Conservation (phyloP, 2,329 filamentous ascomycete species). For the Sphaceloma murrayae region DNA sequence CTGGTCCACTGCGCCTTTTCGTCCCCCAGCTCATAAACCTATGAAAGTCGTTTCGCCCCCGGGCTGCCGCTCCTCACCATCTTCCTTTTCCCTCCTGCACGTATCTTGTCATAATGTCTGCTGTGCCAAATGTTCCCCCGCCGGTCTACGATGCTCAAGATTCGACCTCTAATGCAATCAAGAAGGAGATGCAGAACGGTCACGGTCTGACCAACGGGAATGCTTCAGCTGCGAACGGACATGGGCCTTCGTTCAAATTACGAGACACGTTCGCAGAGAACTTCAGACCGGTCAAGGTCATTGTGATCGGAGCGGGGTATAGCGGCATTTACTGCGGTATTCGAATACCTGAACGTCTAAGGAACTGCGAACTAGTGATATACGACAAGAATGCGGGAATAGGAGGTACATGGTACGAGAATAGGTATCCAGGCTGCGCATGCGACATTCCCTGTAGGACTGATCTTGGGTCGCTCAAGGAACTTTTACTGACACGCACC, state of each 20-base stretch:
- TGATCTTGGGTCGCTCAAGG: no score
- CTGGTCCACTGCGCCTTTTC: neutral
- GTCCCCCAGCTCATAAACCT: neutral
- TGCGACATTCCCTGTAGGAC: conserved; percentile 24
- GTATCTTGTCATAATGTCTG: conserved; percentile 31
- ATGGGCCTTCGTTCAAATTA: conserved; percentile 24
- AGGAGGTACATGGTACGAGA: conserved; percentile 34
- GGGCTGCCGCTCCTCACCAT: neutral
- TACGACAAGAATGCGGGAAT: conserved; percentile 38
- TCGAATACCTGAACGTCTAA: conserved; percentile 33
- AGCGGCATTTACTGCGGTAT: conserved; percentile 38
- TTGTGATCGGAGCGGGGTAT: conserved; percentile 38
- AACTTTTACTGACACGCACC: no score
- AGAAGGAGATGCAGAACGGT: conserved; percentile 20
- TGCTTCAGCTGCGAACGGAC: conserved; percentile 16
- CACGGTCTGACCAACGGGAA: conserved; percentile 6
- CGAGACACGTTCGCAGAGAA: conserved; percentile 36
- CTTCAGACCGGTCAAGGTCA: conserved; percentile 34
- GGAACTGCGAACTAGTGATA: conserved; percentile 34
- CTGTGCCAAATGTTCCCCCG: conserved; percentile 27
- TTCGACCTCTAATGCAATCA: conserved; percentile 20
- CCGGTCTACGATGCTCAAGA: conserved; percentile 17
- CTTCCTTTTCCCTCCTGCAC: neutral
- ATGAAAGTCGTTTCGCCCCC: conserved; percentile 7
- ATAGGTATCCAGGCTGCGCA: conserved; percentile 36